phyloP scores from a whole-genome alignment of 176 grass and related monocot species.

The Oropetium thomaeum region DNA sequence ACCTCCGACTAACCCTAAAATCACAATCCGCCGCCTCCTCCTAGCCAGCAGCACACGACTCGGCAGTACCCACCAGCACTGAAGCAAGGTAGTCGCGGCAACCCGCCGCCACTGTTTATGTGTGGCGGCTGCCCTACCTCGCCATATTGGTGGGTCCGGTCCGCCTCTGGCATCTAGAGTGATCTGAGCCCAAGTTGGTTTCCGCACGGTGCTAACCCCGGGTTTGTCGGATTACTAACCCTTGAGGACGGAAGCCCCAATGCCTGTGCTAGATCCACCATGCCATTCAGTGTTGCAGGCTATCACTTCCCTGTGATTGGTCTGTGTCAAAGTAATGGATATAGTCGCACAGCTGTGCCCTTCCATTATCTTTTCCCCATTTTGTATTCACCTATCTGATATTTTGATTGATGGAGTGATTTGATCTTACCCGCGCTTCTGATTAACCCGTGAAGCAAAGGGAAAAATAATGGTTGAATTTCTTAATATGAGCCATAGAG shows the following conservation, averaged over 20 bases:
- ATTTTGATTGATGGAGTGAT: slow-evolving; percentile 33
- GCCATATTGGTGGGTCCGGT: no score
- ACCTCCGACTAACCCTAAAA: no score
- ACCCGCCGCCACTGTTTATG: no score
- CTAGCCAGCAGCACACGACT: no score
- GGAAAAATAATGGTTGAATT: slow-evolving; percentile 71
- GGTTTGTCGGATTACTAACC: slow-evolving; percentile 38
- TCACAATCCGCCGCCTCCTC: no score
- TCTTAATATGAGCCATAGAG: slow-evolving; percentile 50
- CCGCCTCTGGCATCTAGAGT: no score
- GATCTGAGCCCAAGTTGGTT: no score
- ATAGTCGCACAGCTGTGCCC: neutral
- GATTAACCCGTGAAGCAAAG: slow-evolving; percentile 48
- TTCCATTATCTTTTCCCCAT: fast-evolving
- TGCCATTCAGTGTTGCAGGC: slow-evolving; percentile 75
- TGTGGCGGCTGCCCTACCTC: no score
- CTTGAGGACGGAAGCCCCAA: slow-evolving; percentile 70
- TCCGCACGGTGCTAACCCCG: slow-evolving; percentile 62
- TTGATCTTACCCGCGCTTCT: slow-evolving; percentile 58
- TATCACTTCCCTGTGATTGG: slow-evolving; percentile 29
- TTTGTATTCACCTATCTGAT: no score
- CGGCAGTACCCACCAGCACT: no score
- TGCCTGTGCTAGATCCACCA: slow-evolving; percentile 51
- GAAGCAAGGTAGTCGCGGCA: no score
- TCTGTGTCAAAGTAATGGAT: slow-evolving; percentile 68